Base-by-base conservation (phyloP, 1,139 yeast species). In the Candida albicans region DNA sequence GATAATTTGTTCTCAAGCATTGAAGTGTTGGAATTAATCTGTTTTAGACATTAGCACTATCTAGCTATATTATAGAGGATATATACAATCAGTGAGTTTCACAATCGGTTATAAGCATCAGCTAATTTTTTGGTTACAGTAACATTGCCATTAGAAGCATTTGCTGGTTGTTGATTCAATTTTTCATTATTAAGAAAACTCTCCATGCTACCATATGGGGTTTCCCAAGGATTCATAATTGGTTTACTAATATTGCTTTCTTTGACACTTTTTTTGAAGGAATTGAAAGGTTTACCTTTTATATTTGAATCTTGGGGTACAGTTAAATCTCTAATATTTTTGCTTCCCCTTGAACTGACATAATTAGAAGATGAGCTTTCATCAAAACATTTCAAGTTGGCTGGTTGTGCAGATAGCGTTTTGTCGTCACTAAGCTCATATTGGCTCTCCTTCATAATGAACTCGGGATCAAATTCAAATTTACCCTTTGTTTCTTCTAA, bases 401-500 rank as follows among this genome's bases (percentile, higher is more conserved):
- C 26, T 10, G 43, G 35, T 18, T 35, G 36, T 8, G 35, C 39
- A 12, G 35, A 27, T 14, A 28, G 33, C 2, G 37, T 33, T 27
- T 35, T 32, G 18, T 39, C 41, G 12, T 39, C 41, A 15, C 41
- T 33, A n/a, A 27, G 24, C 5, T 39, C 37, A 18, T 37, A 30
- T 27, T 36, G 22, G 5, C 33, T 38, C 14, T 44, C 47, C 29
- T 34, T 15, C 37, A 45, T 27, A 24, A 43, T 37, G 32, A 32
- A 48, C 5, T 44, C 43, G 4, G 42, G 10, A 27, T 40, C 45
- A 10, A 38, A 32, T 15, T 39, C 43, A 13, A 37, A 29, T 26
- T 39, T 46, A 8, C 51, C 62, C 48, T 56, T 59, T 0, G 82
- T 75, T 49, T 79, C 84, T 3, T 79, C 80, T 42, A 77, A 70